Evolutionary conservation across 306 rosid genomes (phyloP).

Genomic region (Acmispon strigosus): DNA sequence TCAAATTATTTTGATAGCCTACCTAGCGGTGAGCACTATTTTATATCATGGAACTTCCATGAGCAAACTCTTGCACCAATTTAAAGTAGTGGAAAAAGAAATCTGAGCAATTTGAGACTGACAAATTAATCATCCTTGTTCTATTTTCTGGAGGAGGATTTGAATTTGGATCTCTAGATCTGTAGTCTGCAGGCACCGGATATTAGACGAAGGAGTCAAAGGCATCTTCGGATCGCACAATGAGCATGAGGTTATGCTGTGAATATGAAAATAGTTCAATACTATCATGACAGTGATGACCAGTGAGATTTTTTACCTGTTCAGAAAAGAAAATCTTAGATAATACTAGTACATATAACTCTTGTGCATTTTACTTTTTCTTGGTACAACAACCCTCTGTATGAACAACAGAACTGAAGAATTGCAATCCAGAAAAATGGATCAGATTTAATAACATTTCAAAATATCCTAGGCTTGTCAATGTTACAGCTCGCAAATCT

Average conservation of each 20-base stretch:
- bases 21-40: too few relatives aligned
- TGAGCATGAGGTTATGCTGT: neutral
- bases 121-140: too few relatives aligned
- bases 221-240: too few relatives aligned
- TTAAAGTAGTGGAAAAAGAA: too few relatives aligned
- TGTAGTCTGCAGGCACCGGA: too few relatives aligned
- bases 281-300: neutral
- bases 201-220: too few relatives aligned
- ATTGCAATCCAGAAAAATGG: neutral
- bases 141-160: too few relatives aligned
- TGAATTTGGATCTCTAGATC: too few relatives aligned
- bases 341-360: neutral
- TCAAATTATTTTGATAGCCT: too few relatives aligned
- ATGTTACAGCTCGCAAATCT: conserved; percentile 28
- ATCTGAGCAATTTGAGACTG: too few relatives aligned
- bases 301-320: neutral
- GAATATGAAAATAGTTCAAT: neutral
- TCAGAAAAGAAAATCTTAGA: neutral
- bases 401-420: conserved; percentile 24
- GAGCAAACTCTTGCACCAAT: too few relatives aligned
- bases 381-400: conserved; percentile 19
- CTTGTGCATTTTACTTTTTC: neutral
- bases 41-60: too few relatives aligned
- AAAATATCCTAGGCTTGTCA: conserved; percentile 26
- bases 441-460: conserved; percentile 23